phyloP scores from a whole-genome alignment of 75 land plant genomes.

The Sequoia sempervirens region DNA sequence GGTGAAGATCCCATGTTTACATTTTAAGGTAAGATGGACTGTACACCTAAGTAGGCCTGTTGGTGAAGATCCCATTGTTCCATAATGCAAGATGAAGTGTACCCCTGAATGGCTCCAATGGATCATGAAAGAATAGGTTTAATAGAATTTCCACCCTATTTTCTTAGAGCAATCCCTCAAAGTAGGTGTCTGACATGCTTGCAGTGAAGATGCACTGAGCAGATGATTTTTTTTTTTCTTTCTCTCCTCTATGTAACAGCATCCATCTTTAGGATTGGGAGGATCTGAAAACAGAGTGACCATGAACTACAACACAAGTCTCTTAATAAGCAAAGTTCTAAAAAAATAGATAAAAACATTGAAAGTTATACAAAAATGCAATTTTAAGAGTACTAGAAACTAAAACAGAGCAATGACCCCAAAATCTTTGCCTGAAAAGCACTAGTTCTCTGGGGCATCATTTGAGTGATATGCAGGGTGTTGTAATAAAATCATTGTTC shows the following conservation, averaged over 20 bases:
- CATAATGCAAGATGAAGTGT: background rate
- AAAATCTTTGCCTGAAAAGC: background rate
- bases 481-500: background rate
- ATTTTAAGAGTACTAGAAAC: background rate
- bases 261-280: background rate
- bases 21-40: background rate
- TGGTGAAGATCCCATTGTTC: background rate
- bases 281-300: background rate
- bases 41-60: background rate
- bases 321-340: too few species aligned
- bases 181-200: background rate
- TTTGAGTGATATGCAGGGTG: background rate
- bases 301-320: background rate
- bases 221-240: background rate
- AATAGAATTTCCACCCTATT: background rate
- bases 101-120: background rate
- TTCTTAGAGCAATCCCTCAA: background rate
- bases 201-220: background rate
- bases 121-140: background rate
- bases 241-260: background rate
- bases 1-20: background rate
- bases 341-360: background rate
- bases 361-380: background rate
- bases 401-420: background rate
- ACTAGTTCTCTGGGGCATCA: background rate